Base-by-base conservation (phyloP, 2,329 filamentous ascomycete species). In the Aspergillus hortae region DNA sequence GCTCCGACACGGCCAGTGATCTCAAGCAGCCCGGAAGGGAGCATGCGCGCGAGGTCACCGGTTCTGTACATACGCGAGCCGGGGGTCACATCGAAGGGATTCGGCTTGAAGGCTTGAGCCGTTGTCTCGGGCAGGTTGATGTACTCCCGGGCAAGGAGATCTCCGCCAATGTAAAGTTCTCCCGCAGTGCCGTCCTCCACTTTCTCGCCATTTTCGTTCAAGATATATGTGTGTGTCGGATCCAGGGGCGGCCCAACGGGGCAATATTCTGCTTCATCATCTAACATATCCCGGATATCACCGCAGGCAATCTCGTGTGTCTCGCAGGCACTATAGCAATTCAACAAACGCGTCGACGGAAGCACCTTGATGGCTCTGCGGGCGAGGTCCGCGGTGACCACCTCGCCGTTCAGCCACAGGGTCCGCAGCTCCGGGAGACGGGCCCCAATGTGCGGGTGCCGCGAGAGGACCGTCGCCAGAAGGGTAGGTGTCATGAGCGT, bases 401-500 rank as follows among this genome's bases (percentile, higher is more conserved):
- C 89, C 70, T 92, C 89, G 46, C 89, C 89, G 60, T 92, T 92
- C 27, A 92, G 76, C 88, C 88, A 92, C 27, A 92, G 71, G 0
- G 86, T 88, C 42, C 81, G 82, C 51, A 92, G 74, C 15, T 86
- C 71, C 6, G 86, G 84, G 7, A 92, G 76, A 40, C 82, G 80
- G 23, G 77, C 72, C 15, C 80, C 83, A 47, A 92, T 79, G 42
- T 85, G 77, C 6, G 86, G 77, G 66, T 90, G 85, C 41, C 87
- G 80, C 1, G 87, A 80, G 15, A 92, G 79, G 2, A 91, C 84
- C 2, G 88, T 87, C 23, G 88, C 85, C 43, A 92, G 77, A 12
- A 92, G 79, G 0, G 89, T 92, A 0, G 89, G 89, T 0, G 89
- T 92, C 87, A 92, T 92, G 48, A 92, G 79, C 14, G 89, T 92